These are phyloP conservation scores for Gamsiella multidivaricata DNA, from an alignment of 192 early-diverging fungal genomes.

Conservation along the genomic window DNA sequence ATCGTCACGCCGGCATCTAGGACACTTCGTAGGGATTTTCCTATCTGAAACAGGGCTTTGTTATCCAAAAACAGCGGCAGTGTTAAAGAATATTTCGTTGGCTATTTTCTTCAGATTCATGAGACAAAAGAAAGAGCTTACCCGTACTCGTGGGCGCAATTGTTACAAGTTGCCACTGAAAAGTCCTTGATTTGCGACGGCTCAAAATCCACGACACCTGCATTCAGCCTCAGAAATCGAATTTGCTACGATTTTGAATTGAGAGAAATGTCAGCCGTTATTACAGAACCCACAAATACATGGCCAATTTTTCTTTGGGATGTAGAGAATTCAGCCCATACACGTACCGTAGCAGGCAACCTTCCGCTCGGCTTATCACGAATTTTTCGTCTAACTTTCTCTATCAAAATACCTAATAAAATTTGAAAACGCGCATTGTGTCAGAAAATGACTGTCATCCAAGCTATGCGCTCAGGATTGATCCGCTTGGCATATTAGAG, in stretches of 20 bases:
- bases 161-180: constrained; percentile 2
- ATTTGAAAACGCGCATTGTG: too few relatives aligned
- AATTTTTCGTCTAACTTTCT: background rate
- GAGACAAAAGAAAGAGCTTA: background rate
- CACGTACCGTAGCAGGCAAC: background rate
- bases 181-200: constrained; percentile 23
- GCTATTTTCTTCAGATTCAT: background rate
- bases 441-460: background rate
- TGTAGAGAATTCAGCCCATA: background rate
- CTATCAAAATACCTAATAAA: background rate
- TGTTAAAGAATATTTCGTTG: background rate
- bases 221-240: background rate
- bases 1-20: background rate
- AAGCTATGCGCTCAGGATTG: too few relatives aligned
- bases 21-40: background rate
- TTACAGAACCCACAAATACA: too few relatives aligned
- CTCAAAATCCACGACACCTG: constrained; percentile 8
- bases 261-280: too few relatives aligned
- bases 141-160: constrained; percentile 9
- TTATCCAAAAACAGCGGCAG: too few relatives aligned
- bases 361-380: background rate
- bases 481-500: background rate
- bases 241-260: background rate
- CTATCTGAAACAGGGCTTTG: background rate
- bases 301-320: too few relatives aligned